Base-by-base conservation (phyloP, 2,329 filamentous ascomycete genomes). In the Periconia macrospinosa region DNA sequence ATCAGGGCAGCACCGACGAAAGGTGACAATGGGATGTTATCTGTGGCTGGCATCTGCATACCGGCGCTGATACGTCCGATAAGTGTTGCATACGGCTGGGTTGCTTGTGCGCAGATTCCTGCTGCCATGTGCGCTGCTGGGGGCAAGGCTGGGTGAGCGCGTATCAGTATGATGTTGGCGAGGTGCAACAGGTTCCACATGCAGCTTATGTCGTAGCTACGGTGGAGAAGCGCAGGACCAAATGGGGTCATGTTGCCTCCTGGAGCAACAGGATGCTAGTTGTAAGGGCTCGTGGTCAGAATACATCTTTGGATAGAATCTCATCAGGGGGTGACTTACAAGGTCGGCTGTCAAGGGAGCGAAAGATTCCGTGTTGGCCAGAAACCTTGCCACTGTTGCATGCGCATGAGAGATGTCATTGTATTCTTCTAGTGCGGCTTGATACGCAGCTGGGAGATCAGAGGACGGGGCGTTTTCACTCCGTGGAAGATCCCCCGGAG, bases 101-200 rank as follows among this genome's bases (percentile, higher is more conserved):
- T 97, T 47, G 89, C 83, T 14, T 78, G 78, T 0, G 91, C 91
- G 10, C 89, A 86, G 58, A 95, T 81, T 8, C 88, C 89, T 0
- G 91, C 91, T 2, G 94, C 92, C 64, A 92, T 84, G 85, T 96
- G 92, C 35, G 92, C 89, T 9, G 92, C 87, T 0, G 93, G 91
- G 0, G 92, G 93, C 92, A 97, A 97, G 20, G 84, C 84, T 0
- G 94, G 94, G 62, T 97, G 92, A 1, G 87, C 82, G 33, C 94
- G 84, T 54, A 93, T 80, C n/a, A 94, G 82, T 50, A 92, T 82
- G 53, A 97, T 93, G 45, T 91, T 81, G 0, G 88, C 87, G 80
- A 93, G 90, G 73, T 96, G 89, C 71, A 90, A 92, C 59, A 92
- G 88, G 68, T 90, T 86, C 91, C 92, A 96, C 19, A 97, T 81